A percentile compares a stretch with the other conserved stretches of the same genome.
Evolutionary conservation across 495 filamentous ascomycete species (phyloP).

Genomic region (Aspergillus carlsbadensis): DNA sequence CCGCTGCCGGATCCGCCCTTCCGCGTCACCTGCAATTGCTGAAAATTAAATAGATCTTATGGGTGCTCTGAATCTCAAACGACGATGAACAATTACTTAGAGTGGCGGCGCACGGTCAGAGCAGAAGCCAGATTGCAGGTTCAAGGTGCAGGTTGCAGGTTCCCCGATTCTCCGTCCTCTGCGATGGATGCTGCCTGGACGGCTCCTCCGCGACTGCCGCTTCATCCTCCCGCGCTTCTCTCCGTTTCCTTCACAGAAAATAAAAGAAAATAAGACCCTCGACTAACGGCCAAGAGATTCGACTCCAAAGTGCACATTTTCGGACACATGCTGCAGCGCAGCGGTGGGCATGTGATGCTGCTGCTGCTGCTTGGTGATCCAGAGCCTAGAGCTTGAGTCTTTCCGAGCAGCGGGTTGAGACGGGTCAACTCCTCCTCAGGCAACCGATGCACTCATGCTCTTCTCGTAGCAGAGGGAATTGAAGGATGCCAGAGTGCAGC

Average conservation of each 20-base stretch:
- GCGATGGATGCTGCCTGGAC: too few species aligned
- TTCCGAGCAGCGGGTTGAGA: slow-evolving; percentile 6
- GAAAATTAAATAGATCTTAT: neutral
- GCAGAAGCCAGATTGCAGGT: neutral
- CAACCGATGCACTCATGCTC: slow-evolving; percentile 3
- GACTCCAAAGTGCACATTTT: neutral
- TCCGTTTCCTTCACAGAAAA: neutral
- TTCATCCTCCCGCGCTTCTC: neutral
- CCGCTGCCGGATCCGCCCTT: slow-evolving; percentile 9
- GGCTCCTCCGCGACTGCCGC: neutral
- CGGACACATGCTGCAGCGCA: slow-evolving; percentile 9
- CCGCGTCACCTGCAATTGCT: slow-evolving; percentile 15
- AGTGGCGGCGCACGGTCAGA: neutral
- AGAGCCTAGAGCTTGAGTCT: slow-evolving; percentile 12
- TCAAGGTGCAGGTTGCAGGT: too few species aligned
- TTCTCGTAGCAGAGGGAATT: neutral
- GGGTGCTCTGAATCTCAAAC: neutral
- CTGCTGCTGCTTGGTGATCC: slow-evolving; percentile 1
- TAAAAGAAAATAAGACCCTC: neutral
- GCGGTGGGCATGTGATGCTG: slow-evolving; percentile 15
- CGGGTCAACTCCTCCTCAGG: slow-evolving; percentile 1
- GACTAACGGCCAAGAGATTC: neutral
- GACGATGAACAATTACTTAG: neutral
- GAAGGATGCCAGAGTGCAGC: too few species aligned
- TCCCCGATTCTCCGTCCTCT: too few species aligned